phyloP scores from a whole-genome alignment of 305 asterid genomes.

The Fraxinus sp. region DNA sequence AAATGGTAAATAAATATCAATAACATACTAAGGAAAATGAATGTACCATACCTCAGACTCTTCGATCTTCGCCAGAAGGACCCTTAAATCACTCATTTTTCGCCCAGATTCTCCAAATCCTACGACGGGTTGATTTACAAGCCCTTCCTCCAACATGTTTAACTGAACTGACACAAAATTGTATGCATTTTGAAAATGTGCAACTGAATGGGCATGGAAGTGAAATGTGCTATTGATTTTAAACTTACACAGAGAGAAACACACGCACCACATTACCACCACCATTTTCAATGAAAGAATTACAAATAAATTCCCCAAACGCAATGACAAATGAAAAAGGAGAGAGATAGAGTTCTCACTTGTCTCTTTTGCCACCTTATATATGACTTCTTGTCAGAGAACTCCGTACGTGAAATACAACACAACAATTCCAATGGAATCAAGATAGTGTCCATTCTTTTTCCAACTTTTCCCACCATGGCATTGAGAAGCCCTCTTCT shows the following conservation, averaged over 20 bases:
- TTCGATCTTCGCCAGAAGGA: constrained; percentile 89
- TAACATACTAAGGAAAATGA: background rate
- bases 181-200: constrained; percentile 30
- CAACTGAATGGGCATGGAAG: constrained; percentile 10
- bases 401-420: constrained; percentile 91
- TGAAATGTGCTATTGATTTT: constrained; percentile 8
- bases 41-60: constrained; percentile 82
- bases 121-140: constrained; percentile 81
- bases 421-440: constrained; percentile 88
- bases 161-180: constrained; percentile 90
- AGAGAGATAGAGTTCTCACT: constrained; percentile 55
- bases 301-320: constrained; percentile 12
- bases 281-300: constrained; percentile 15
- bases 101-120: constrained; percentile 98
- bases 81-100: constrained; percentile 78
- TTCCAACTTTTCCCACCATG: constrained; percentile 94
- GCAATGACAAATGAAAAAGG: background rate
- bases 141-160: constrained; percentile 98
- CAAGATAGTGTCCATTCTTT: constrained; percentile 92
- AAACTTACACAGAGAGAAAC: constrained; percentile 8
- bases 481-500: constrained; percentile 92
- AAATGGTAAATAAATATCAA: constrained; percentile 14
- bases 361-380: constrained; percentile 99
- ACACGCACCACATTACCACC: background rate
- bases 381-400: constrained; percentile 91